A percentile compares a stretch with the other conserved stretches of the same genome.
phyloP scores from a whole-genome alignment of 306 rosid species.

The Vicia villosa region DNA sequence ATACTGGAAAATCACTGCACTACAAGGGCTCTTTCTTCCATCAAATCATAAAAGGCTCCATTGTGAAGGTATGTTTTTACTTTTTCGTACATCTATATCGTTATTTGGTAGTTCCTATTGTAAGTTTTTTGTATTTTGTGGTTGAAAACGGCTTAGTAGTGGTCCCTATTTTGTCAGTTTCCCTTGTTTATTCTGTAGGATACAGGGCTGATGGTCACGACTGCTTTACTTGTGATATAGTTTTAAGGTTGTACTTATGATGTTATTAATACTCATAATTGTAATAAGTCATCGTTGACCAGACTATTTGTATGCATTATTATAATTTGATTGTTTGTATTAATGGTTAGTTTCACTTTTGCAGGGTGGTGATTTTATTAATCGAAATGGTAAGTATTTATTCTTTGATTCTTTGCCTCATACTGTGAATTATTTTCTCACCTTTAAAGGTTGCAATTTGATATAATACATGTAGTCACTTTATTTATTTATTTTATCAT shows the following conservation, averaged over 20 bases:
- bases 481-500: constrained; percentile 42
- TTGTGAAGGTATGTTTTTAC: constrained; percentile 65
- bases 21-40: constrained; percentile 96
- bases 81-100: constrained; percentile 16
- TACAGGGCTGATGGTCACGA: constrained; percentile 83
- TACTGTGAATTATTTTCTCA: constrained; percentile 13
- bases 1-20: constrained; percentile 76
- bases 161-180: constrained; percentile 53
- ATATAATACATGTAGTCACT: constrained; percentile 40
- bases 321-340: constrained; percentile 27
- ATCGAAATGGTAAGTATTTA: constrained; percentile 70
- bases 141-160: constrained; percentile 66
- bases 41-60: constrained; percentile 63
- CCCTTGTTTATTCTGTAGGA: constrained; percentile 97
- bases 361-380: constrained; percentile 94
- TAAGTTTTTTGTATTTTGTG: constrained; percentile 38
- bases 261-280: constrained; percentile 50
- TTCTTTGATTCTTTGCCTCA: neutral
- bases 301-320: constrained; percentile 34
- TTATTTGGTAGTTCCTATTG: constrained; percentile 27
- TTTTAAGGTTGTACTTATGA: constrained; percentile 80
- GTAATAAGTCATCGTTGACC: constrained; percentile 48
- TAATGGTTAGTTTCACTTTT: constrained; percentile 40
- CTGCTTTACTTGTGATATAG: constrained; percentile 82
- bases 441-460: constrained; percentile 39